Base-by-base conservation (phyloP, 1,139 yeast species). In the Yamadazyma taylorii region DNA sequence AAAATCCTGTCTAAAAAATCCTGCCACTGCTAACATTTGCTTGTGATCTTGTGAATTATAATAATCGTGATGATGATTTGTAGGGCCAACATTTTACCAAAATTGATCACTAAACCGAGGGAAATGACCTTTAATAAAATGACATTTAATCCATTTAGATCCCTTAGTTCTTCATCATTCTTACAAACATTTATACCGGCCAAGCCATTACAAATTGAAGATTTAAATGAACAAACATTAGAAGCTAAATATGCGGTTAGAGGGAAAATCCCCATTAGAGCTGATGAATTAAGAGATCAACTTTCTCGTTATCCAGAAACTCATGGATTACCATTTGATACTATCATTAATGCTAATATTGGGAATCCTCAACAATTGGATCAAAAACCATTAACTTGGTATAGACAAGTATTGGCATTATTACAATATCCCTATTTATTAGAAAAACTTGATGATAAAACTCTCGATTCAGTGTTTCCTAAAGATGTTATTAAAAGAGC, bases 341-440 rank as follows among this genome's bases (percentile, higher is more conserved):
- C 76, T 45, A 87, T 92, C 50, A 82, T 92, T 55, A 81, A 79
- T 52, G 95, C 97, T 45, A 92, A 94, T 60, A 92, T 92, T 45
- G 98, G 98, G 24, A 94, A 94, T 58, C 98, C 98, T 2, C 98
- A 92, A 61, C 97, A 90, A 58, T 73, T 92, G 53, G 92, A 87
- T 52, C 99, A 92, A 62, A 76, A 81, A 53, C 98, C 98, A 2
- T 70, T 92, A 53, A 87, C 96, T n/a, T 94, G 94, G 72, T 89
- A 88, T 63, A 77, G 98, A 55, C 95, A 90, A 59, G 96, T 90
- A 4, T 68, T 90, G 45, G 78, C 96, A 0, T 65, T 90, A 33
- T 67, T 90, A 52, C 96, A 92, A 63, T 85, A 87, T 57, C 97
- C 98, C 0, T 77, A 73, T 24, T 61, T 90, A 37, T 53, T 88